These are phyloP conservation scores for Elongisporangium prolatum DNA, from an alignment of 352 stramenopile genomes.

Conservation along the genomic window DNA sequence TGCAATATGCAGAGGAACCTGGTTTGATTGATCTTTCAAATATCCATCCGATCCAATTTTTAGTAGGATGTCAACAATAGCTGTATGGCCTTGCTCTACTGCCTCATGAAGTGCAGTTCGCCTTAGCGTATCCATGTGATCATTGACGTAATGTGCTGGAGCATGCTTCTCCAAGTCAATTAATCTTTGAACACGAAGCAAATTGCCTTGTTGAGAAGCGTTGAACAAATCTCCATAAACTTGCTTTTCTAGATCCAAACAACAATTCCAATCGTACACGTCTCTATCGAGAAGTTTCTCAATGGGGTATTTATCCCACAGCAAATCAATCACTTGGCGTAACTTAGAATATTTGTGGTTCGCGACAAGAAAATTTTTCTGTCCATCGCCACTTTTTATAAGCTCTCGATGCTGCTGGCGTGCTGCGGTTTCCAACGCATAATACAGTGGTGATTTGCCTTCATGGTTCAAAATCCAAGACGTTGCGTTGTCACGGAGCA, in stretches of 20 bases:
- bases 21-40: slow-evolving; percentile 35
- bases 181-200: slow-evolving; percentile 45
- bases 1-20: slow-evolving; percentile 44
- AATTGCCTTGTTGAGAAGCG: slow-evolving; percentile 46
- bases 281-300: slow-evolving; percentile 23
- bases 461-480: slow-evolving; percentile 41
- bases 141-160: slow-evolving; percentile 43
- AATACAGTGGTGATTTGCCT: slow-evolving; percentile 46
- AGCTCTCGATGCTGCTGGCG: slow-evolving; percentile 6
- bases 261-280: slow-evolving; percentile 26
- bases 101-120: slow-evolving; percentile 56
- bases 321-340: slow-evolving; percentile 59
- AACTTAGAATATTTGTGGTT: slow-evolving; percentile 40
- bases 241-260: slow-evolving; percentile 40
- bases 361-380: slow-evolving; percentile 33
- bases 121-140: slow-evolving; percentile 27
- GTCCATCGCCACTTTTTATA: slow-evolving; percentile 6
- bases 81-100: slow-evolving; percentile 49
- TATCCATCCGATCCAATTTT: slow-evolving; percentile 54
- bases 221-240: slow-evolving; percentile 53
- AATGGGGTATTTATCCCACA: slow-evolving; percentile 47
- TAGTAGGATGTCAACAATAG: slow-evolving; percentile 49
- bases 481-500: slow-evolving; percentile 36
- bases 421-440: slow-evolving; percentile 41
- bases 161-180: slow-evolving; percentile 56